Evolutionary conservation across 805 yeast species (phyloP).

Genomic region (Candida takata): DNA sequence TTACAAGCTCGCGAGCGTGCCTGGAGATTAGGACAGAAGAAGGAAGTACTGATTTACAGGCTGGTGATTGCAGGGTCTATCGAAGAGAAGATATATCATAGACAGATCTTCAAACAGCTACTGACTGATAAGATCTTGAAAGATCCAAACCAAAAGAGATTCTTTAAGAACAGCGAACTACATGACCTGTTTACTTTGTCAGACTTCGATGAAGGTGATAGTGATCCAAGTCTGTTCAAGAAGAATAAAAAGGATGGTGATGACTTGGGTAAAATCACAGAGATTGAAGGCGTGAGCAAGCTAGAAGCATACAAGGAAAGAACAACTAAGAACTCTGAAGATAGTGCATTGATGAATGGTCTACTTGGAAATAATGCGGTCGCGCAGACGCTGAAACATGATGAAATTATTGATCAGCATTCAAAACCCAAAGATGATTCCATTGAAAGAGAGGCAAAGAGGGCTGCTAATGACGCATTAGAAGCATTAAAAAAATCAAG

Average conservation of each 20-base stretch:
- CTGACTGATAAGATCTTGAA: conserved; percentile 87
- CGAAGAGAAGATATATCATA: conserved; percentile 93
- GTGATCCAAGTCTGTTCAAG: conserved; percentile 44
- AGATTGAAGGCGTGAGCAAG: conserved; percentile 65
- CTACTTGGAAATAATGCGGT: conserved; percentile 66
- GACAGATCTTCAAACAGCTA: conserved; percentile 94
- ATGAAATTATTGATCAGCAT: conserved; percentile 55
- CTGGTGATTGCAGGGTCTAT: conserved; percentile 92
- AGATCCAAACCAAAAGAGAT: conserved; percentile 91
- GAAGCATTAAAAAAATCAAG: conserved; percentile 52
- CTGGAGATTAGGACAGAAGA: conserved; percentile 93
- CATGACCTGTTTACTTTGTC: conserved; percentile 86
- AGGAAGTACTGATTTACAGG: conserved; percentile 84
- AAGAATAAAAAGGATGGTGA: conserved; percentile 41
- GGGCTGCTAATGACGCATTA: conserved; percentile 46
- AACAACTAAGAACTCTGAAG: conserved; percentile 37
- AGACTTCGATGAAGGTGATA: conserved; percentile 48
- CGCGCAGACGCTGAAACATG: conserved; percentile 74
- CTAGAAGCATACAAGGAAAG: conserved; percentile 52
- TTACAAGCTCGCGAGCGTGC: conserved; percentile 95
- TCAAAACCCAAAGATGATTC: conserved; percentile 25
- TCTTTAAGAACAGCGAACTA: conserved; percentile 86
- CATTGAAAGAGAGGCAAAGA: conserved; percentile 56
- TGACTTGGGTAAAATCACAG: conserved; percentile 59
- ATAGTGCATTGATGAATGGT: conserved; percentile 65